Evolutionary conservation across 129 eudicot genomes (phyloP).

Genomic region (Smallanthus sonchifolius): DNA sequence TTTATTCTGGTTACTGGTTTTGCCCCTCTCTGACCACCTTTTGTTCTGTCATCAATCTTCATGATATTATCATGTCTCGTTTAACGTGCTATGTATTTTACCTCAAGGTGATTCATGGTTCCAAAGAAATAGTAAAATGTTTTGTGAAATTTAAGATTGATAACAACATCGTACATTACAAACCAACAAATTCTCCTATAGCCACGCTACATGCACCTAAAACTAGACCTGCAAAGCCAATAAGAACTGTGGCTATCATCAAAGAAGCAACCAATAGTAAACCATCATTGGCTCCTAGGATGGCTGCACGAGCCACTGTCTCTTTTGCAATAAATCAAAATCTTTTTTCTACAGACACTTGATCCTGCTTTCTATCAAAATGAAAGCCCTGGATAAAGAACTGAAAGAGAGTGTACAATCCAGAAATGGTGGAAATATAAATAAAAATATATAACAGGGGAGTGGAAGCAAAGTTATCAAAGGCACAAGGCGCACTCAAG

Average conservation of each 20-base stretch:
- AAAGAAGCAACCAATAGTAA: neutral
- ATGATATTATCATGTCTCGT: no score
- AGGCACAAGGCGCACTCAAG: no score
- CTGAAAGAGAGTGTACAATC: neutral
- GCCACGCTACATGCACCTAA: neutral
- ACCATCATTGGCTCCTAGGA: neutral
- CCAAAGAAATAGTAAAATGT: neutral
- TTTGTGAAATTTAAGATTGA: neutral
- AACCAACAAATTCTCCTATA: neutral
- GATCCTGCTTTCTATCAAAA: neutral
- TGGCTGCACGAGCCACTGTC: neutral
- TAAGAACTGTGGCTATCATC: neutral
- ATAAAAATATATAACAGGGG: neutral
- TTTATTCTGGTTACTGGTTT: no score
- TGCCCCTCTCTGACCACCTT: no score
- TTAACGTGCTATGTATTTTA: no score
- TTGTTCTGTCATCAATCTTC: no score
- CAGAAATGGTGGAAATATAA: neutral
- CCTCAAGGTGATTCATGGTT: no score
- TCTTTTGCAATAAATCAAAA: neutral
- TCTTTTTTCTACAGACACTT: neutral
- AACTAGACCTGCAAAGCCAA: neutral
- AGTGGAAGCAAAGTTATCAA: no score
- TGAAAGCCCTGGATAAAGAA: neutral
- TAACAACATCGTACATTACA: neutral